Conservation (phyloP, 305 asterid species). For the Fraxinus nigra region DNA sequence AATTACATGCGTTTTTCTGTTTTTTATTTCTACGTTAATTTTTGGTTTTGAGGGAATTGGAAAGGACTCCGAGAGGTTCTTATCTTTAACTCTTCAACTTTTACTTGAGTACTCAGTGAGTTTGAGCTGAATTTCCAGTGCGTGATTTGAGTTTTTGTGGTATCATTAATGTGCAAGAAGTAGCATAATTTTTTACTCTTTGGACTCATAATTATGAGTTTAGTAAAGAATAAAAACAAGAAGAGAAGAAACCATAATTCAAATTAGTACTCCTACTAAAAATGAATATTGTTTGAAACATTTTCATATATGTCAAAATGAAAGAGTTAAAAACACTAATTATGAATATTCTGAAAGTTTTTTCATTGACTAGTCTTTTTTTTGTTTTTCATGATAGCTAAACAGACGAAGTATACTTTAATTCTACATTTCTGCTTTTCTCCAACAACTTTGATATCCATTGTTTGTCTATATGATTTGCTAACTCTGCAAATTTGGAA, state of each 20-base stretch:
- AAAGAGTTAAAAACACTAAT: background rate
- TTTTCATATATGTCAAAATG: background rate
- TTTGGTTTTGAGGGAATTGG: background rate
- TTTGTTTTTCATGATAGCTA: background rate
- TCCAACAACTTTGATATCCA: background rate
- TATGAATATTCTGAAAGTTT: background rate
- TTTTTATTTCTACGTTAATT: background rate
- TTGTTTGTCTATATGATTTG: background rate
- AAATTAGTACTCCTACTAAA: background rate
- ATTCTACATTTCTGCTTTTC: background rate
- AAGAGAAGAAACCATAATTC: background rate
- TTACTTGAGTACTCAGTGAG: background rate
- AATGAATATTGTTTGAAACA: background rate
- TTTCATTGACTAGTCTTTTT: background rate
- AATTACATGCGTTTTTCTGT: background rate
- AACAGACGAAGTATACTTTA: background rate
- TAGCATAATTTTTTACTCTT: background rate
- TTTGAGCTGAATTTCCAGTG: background rate
- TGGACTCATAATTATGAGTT: background rate
- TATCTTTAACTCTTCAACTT: background rate
- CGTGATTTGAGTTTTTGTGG: background rate
- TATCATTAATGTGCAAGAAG: background rate
- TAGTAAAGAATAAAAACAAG: background rate
- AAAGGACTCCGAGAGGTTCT: background rate
- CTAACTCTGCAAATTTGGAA: background rate